Conservation (phyloP, 371 early-diverging fungal species). For the Umbelopsis sp. region DNA sequence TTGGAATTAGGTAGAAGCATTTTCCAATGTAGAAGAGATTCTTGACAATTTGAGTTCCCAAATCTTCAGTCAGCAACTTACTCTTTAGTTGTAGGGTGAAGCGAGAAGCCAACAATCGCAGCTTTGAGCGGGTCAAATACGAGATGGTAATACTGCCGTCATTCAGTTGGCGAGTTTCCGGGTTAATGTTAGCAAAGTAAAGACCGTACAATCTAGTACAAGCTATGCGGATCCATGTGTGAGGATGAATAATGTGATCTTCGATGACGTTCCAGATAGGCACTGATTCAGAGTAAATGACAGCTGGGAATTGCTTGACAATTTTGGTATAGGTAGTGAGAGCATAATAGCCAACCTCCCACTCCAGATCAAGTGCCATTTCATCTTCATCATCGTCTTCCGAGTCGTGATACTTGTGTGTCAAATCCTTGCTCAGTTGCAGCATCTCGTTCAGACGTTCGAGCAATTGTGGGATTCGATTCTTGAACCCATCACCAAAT, state of each 20-base stretch:
- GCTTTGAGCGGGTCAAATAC: conserved; percentile 49
- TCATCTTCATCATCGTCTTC: conserved; percentile 56
- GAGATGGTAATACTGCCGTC: conserved; percentile 27
- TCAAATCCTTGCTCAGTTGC: conserved; percentile 33
- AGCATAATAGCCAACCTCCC: conserved; percentile 87
- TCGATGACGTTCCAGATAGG: conserved; percentile 63
- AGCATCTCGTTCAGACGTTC: conserved; percentile 48
- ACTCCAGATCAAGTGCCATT: conserved; percentile 54
- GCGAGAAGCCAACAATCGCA: conserved; percentile 60
- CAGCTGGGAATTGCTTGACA: conserved; percentile 57
- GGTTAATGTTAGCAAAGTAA: conserved; percentile 70
- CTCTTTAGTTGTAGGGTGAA: conserved; percentile 79
- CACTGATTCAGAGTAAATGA: conserved; percentile 45
- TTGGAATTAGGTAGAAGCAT: conserved; percentile 60
- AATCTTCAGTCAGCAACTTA: conserved; percentile 69
- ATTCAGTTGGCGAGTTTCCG: conserved; percentile 51
- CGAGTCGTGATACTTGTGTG: conserved; percentile 32
- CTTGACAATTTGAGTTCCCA: conserved; percentile 89
- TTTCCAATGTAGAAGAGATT: conserved; percentile 91
- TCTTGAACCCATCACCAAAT: conserved; percentile 60
- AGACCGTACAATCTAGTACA: conserved; percentile 76
- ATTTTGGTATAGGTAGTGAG: conserved; percentile 77
- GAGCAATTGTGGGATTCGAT: conserved; percentile 57
- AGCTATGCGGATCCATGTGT: conserved; percentile 85
- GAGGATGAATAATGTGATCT: conserved; percentile 78